Conservation (phyloP, 2,329 filamentous ascomycete genomes). For the Exophiala mesophila region DNA sequence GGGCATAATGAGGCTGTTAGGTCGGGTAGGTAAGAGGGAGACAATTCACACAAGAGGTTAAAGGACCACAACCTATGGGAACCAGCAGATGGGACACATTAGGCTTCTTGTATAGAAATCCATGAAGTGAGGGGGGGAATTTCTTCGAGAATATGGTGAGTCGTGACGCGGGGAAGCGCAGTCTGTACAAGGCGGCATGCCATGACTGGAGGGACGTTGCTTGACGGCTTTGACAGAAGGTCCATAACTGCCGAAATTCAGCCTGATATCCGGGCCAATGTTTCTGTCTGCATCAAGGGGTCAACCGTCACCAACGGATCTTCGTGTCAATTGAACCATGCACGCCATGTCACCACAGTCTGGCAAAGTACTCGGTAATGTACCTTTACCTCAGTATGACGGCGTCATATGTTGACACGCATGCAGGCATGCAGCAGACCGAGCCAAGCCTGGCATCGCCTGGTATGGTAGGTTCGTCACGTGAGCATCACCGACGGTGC, state of each 20-base stretch:
- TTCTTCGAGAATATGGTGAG: background rate
- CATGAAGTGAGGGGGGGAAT: background rate
- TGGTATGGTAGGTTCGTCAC: no score
- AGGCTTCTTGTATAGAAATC: no score
- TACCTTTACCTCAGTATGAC: no score
- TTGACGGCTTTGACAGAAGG: no score
- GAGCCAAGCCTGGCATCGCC: no score
- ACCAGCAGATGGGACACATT: background rate
- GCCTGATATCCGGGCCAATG: constrained; percentile 12
- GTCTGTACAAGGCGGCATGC: no score
- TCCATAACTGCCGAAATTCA: constrained; percentile 12
- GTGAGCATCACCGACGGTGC: no score
- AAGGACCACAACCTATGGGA: background rate
- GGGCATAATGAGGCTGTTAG: constrained; percentile 6
- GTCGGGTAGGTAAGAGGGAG: background rate
- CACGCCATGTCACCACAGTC: background rate
- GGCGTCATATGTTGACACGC: no score
- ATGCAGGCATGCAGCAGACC: no score
- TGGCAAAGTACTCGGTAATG: no score
- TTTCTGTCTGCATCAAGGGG: background rate
- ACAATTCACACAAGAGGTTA: background rate
- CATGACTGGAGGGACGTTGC: no score
- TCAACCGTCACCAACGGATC: background rate
- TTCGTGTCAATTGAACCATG: background rate
- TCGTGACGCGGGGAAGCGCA: background rate